Conservation (phyloP, 306 rosid genomes). For the Vachellia pachyceras region DNA sequence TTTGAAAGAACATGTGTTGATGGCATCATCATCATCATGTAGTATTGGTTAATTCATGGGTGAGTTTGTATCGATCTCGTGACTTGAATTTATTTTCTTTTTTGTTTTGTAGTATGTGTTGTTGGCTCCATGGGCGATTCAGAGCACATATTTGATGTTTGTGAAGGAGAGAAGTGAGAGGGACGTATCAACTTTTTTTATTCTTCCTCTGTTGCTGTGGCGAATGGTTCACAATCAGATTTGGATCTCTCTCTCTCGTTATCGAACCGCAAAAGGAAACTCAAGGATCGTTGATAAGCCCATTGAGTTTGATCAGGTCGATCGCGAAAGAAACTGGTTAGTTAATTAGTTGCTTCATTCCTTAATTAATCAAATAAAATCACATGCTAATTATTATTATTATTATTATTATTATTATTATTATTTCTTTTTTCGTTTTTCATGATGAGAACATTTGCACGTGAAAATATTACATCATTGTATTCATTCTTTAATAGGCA, state of each 20-base stretch:
- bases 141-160: conserved; percentile 24
- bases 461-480: too few relatives aligned
- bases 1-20: too few relatives aligned
- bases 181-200: conserved; percentile 24
- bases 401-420: too few relatives aligned
- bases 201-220: conserved; percentile 41
- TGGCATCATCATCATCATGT: too few relatives aligned
- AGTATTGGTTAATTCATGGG: too few relatives aligned
- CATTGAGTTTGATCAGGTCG: conserved; percentile 77
- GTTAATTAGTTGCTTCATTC: too few relatives aligned
- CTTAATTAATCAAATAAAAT: too few relatives aligned
- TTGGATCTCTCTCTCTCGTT: conserved; percentile 69
- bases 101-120: conserved; percentile 51
- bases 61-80: neutral
- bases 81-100: neutral
- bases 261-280: conserved; percentile 55
- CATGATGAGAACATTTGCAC: too few relatives aligned
- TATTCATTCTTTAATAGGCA: too few relatives aligned
- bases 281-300: conserved; percentile 58
- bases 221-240: conserved; percentile 64
- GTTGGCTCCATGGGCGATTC: conserved; percentile 42
- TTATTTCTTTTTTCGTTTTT: too few relatives aligned
- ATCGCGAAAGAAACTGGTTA: conserved; percentile 68
- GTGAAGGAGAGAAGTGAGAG: conserved; percentile 43
- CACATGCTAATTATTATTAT: too few relatives aligned